A percentile compares a stretch with the other conserved stretches of the same genome.
Conservation (phyloP, 257 asterid species). For the Solanum virginianum region DNA sequence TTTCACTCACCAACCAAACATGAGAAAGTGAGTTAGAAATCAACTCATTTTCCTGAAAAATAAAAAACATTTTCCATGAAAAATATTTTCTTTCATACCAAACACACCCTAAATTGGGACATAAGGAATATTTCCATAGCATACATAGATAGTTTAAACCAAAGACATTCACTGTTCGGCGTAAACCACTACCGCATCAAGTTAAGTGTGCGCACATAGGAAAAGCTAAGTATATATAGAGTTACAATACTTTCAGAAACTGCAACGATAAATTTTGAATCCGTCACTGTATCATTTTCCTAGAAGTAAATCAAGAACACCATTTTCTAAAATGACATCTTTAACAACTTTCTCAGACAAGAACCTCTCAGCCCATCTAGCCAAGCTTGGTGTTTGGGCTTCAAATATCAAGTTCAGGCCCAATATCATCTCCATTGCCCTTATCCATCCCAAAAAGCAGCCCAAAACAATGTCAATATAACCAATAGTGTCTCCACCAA, state of each 20-base stretch:
- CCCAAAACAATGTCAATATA: slow-evolving; percentile 2
- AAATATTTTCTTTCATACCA: too few species aligned
- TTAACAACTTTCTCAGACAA: slow-evolving; percentile 2
- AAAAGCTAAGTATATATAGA: neutral
- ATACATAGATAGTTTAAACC: too few species aligned
- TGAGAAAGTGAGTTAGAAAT: too few species aligned
- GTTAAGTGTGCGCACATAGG: neutral
- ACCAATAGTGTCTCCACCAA: slow-evolving; percentile 6
- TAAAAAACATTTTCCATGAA: too few species aligned
- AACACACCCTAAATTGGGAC: too few species aligned
- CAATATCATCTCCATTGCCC: neutral
- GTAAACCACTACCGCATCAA: rapidly evolving
- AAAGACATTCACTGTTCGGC: neutral
- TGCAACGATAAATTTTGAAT: neutral
- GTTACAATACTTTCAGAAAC: neutral
- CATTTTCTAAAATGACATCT: neutral
- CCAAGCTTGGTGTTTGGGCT: slow-evolving; percentile 4
- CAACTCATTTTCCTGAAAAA: too few species aligned
- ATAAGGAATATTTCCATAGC: too few species aligned
- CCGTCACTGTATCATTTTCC: neutral
- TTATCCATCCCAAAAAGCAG: neutral
- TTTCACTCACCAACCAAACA: too few species aligned
- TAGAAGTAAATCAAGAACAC: neutral
- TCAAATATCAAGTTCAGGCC: neutral
- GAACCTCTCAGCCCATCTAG: slow-evolving; percentile 21